Conservation (phyloP, 2,329 filamentous ascomycete species). For the Massarina eburnea region DNA sequence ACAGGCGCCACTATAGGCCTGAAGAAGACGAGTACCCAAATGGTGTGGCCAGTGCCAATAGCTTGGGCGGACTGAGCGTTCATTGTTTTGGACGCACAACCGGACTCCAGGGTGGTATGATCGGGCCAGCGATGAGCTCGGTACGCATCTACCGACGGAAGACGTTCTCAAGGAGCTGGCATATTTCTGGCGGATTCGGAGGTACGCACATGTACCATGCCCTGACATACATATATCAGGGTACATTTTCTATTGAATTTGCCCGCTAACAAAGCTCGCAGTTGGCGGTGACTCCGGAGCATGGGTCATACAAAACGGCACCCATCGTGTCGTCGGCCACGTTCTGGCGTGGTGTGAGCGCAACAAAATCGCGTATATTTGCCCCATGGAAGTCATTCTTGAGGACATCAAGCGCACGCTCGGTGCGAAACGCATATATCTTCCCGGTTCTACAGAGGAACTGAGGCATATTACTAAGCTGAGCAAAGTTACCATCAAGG, state of each 20-base stretch:
- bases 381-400: slow-evolving; percentile 88
- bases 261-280: slow-evolving; percentile 18
- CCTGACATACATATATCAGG: background rate
- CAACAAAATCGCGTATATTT: slow-evolving; percentile 85
- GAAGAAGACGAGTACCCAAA: slow-evolving; percentile 54
- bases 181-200: slow-evolving; percentile 62
- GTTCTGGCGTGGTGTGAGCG: slow-evolving; percentile 84
- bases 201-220: slow-evolving; percentile 38
- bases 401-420: slow-evolving; percentile 82
- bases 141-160: slow-evolving; percentile 85
- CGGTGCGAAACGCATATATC: slow-evolving; percentile 66
- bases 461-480: slow-evolving; percentile 12
- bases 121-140: slow-evolving; percentile 75
- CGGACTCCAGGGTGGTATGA: slow-evolving; percentile 76
- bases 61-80: slow-evolving; percentile 74
- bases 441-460: slow-evolving; percentile 60
- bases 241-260: background rate
- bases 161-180: slow-evolving; percentile 74
- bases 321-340: slow-evolving; percentile 84
- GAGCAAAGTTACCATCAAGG: slow-evolving; percentile 7
- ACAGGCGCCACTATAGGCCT: slow-evolving; percentile 34
- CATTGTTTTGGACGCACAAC: slow-evolving; percentile 88
- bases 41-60: slow-evolving; percentile 60
- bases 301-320: slow-evolving; percentile 81
- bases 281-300: slow-evolving; percentile 90